Evolutionary conservation across 169 alveolate species (phyloP).

Genomic region (Plasmodium inui): DNA sequence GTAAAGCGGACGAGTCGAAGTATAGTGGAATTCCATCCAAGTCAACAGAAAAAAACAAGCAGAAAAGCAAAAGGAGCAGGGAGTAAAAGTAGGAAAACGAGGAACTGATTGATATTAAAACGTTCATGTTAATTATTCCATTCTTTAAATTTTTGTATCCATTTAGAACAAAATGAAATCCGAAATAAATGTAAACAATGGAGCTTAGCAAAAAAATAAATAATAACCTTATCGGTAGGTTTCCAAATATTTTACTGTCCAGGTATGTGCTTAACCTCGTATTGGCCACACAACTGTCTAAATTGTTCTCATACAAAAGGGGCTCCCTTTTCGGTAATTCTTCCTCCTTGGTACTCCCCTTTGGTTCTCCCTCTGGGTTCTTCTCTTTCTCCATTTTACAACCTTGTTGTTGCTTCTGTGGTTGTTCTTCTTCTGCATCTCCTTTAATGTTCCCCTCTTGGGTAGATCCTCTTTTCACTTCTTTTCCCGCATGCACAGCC

Average conservation of each 20-base stretch:
- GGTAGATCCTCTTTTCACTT: not conserved
- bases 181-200: conserved; percentile 52
- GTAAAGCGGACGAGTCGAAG: conserved; percentile 66
- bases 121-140: conserved; percentile 64
- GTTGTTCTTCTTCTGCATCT: not conserved
- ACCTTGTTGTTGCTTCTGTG: too few relatives aligned
- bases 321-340: not conserved
- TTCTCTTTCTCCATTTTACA: not conserved
- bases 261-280: not conserved
- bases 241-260: conserved; percentile 15
- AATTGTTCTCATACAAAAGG: not conserved
- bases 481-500: not conserved
- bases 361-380: not conserved
- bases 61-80: conserved; percentile 33
- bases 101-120: conserved; percentile 58
- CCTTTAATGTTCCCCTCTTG: not conserved
- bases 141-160: conserved; percentile 72
- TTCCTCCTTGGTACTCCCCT: not conserved
- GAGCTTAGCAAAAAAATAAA: conserved; percentile 53
- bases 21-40: conserved; percentile 46
- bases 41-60: conserved; percentile 42
- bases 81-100: conserved; percentile 71
- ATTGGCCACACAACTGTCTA: not conserved
- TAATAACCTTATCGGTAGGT: conserved; percentile 36
- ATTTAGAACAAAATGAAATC: conserved; percentile 37